phyloP scores from a whole-genome alignment of 2,329 filamentous ascomycete genomes.

The Fusarium incarnatum region DNA sequence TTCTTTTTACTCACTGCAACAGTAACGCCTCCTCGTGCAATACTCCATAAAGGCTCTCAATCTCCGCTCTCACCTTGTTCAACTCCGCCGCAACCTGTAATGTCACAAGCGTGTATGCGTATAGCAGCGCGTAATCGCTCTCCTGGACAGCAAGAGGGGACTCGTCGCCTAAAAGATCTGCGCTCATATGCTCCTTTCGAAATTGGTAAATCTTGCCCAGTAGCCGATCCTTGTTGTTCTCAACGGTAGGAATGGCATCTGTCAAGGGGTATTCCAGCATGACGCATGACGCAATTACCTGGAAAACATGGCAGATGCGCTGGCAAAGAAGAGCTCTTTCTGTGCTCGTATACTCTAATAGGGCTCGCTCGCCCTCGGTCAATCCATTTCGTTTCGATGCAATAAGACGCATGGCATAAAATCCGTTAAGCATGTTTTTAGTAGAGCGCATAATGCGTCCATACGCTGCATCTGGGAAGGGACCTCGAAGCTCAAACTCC shows the following conservation, averaged over 20 bases:
- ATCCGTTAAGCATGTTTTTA: conserved; percentile 87
- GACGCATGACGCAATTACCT: conserved; percentile 90
- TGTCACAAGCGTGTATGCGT: conserved; percentile 84
- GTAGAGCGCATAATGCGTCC: conserved; percentile 82
- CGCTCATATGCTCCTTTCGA: conserved; percentile 72
- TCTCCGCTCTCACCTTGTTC: conserved; percentile 68
- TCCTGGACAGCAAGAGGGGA: conserved; percentile 66
- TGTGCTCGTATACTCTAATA: conserved; percentile 80
- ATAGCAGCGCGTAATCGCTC: conserved; percentile 89
- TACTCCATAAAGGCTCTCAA: conserved; percentile 72
- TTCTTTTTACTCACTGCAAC: conserved; percentile 57
- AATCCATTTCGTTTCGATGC: conserved; percentile 82
- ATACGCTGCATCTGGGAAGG: conserved; percentile 82
- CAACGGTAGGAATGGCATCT: conserved; percentile 86
- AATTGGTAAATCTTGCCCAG: conserved; percentile 91
- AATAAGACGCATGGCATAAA: conserved; percentile 95
- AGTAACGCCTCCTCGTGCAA: conserved; percentile 70
- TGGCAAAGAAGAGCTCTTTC: conserved; percentile 86
- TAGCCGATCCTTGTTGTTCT: conserved; percentile 82
- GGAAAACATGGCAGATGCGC: conserved; percentile 87
- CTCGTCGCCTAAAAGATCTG: conserved; percentile 40
- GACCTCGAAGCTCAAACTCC: conserved; percentile 89
- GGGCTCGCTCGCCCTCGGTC: conserved; percentile 81
- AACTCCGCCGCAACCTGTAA: conserved; percentile 75
- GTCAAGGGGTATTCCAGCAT: conserved; percentile 95